Conservation (phyloP, 352 stramenopile species). For the Phytophthora crassamura region DNA sequence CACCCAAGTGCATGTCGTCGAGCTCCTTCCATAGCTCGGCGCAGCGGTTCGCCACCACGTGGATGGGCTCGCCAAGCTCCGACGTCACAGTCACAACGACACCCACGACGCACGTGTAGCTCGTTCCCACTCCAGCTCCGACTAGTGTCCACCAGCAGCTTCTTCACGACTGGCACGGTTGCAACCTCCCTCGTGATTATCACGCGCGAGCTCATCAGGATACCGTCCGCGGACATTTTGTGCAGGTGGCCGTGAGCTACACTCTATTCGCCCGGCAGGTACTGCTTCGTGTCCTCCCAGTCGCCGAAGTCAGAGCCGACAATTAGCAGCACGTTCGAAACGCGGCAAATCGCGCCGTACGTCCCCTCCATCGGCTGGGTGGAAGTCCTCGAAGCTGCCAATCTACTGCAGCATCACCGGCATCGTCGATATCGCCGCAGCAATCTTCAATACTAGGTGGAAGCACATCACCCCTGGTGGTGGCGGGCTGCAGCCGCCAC, state of each 20-base stretch:
- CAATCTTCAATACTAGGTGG: conserved; percentile 80
- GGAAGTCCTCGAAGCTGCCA: conserved; percentile 91
- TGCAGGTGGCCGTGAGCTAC: conserved; percentile 46
- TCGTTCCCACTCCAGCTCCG: conserved; percentile 84
- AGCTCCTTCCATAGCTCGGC: conserved; percentile 83
- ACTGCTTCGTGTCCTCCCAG: conserved; percentile 73
- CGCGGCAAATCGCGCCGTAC: conserved; percentile 78
- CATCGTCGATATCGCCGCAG: conserved; percentile 61
- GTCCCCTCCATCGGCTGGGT: conserved; percentile 73
- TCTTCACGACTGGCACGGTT: conserved; percentile 83
- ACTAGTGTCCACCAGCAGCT: conserved; percentile 81
- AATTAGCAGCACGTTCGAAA: no score
- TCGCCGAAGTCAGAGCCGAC: no score
- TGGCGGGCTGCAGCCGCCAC: conserved; percentile 55
- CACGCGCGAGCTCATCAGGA: conserved; percentile 82
- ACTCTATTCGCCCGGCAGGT: conserved; percentile 88
- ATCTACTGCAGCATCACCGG: conserved; percentile 91
- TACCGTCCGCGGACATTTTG: conserved; percentile 86
- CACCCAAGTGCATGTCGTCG: conserved; percentile 91
- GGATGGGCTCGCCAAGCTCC: conserved; percentile 85
- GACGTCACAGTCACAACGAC: conserved; percentile 86
- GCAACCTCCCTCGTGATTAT: conserved; percentile 91
- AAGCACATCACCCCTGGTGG: conserved; percentile 86
- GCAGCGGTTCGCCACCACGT: no score
- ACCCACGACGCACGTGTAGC: conserved; percentile 70